Base-by-base conservation (phyloP, 2,329 filamentous ascomycete species). In the Fusarium sp. region DNA sequence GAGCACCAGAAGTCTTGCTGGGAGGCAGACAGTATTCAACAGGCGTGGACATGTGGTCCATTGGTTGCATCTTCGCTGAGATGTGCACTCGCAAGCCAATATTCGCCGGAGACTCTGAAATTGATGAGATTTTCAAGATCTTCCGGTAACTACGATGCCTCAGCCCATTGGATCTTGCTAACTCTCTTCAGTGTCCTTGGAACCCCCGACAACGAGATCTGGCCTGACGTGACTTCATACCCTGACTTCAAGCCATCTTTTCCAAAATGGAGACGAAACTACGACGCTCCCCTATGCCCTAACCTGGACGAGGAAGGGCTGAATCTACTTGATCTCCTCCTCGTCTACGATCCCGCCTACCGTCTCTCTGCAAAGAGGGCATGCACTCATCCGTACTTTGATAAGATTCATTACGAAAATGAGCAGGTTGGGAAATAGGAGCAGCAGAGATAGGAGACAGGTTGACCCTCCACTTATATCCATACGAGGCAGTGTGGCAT, bases 31-130 rank as follows among this genome's bases (percentile, higher is more conserved):
- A 97, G 82, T 98, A 98, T 85, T 97, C 94, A 6, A 98, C 95
- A 6, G 95, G 95, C 63, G 94, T 98, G 37, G 95, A 98, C 81
- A 98, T 98, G 94, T 98, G 95, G 95, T 97, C 94, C 35, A 92
- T 95, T 54, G 95, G 95, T 69, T 97, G 95, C 82, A 98, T 98
- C 83, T 97, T 98, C 81, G 95, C 95, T 14, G 95, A 98, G 84
- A 98, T 98, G 95, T 97, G 94, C 84, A 98, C 95, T 1, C 91
- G 94, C 80, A 97, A 97, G 84, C 95, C 95, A 3, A 87, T 98
- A 41, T 98, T 98, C 87, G 95, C 95, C 16, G 95, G 95, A 60
- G 95, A 98, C 81, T 97, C 94, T 92, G 84, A 85, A 35, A 85
- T 85, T 77, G 84, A 85, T 66, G 83, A 85, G 74, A 85, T 85